phyloP scores from a whole-genome alignment of 305 asterid species.

The Fraxinus angustifolia region DNA sequence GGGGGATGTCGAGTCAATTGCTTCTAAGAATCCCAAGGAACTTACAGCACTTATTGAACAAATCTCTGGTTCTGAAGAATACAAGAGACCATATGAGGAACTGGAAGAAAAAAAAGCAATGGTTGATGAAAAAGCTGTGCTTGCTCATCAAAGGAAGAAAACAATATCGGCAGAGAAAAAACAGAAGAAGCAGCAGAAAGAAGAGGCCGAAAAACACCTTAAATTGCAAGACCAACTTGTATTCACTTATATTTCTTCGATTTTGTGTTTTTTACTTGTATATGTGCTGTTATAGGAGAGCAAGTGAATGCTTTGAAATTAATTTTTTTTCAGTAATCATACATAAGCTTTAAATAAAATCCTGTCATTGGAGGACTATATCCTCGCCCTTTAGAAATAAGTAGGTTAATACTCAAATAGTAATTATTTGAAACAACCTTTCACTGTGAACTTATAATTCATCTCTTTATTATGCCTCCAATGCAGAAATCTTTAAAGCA shows the following conservation, averaged over 20 bases:
- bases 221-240: conserved; percentile 92
- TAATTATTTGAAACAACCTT: conserved; percentile 1
- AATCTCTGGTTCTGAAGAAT: conserved; percentile 95
- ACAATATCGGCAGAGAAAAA: conserved; percentile 78
- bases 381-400: not conserved
- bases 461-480: conserved; percentile 17
- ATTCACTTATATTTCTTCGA: conserved; percentile 8
- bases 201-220: conserved; percentile 96
- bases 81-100: conserved; percentile 77
- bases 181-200: conserved; percentile 96
- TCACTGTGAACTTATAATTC: conserved; percentile 14
- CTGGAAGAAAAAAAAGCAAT: conserved; percentile 79
- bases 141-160: conserved; percentile 93
- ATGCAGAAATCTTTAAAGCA: conserved; percentile 84
- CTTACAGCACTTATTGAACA: conserved; percentile 83
- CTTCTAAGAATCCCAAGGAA: conserved; percentile 92
- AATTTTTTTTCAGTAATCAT: conserved; percentile 1
- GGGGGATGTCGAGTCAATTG: conserved; percentile 99
- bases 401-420: not conserved
- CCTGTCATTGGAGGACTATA: conserved; percentile 2
- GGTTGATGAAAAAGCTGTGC: conserved; percentile 94
- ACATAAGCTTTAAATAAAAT: not conserved
- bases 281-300: conserved; percentile 15
- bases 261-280: conserved; percentile 7
- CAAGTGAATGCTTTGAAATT: conserved; percentile 12